phyloP scores from a whole-genome alignment of 78 protist species.

The Tieghemostelium lacteum region DNA sequence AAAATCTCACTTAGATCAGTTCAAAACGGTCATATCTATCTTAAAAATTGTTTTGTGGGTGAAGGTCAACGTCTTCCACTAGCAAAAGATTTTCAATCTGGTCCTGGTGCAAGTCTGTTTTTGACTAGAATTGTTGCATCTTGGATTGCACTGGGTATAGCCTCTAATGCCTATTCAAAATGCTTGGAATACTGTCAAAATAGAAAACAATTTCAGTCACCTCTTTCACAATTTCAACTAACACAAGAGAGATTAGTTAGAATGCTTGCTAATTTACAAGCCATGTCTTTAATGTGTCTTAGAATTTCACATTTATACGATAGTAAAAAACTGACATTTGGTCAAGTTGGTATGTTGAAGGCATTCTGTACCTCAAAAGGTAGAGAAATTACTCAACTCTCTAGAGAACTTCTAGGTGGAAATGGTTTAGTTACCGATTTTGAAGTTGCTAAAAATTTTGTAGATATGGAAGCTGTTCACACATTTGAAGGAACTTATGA shows the following conservation, averaged over 20 bases:
- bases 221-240: slow-evolving; percentile 93
- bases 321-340: slow-evolving; percentile 22
- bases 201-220: slow-evolving; percentile 93
- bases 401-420: slow-evolving; percentile 96
- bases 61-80: slow-evolving; percentile 25
- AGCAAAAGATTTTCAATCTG: slow-evolving; percentile 48
- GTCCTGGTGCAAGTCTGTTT: slow-evolving; percentile 62
- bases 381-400: slow-evolving; percentile 27
- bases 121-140: slow-evolving; percentile 69
- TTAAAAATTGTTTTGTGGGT: slow-evolving; percentile 27
- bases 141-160: slow-evolving; percentile 96
- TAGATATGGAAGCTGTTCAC: slow-evolving; percentile 96
- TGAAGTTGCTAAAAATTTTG: slow-evolving; percentile 70
- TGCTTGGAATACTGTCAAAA: slow-evolving; percentile 88
- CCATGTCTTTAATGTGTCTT: slow-evolving; percentile 44
- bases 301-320: slow-evolving; percentile 46
- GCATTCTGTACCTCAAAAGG: slow-evolving; percentile 20
- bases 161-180: slow-evolving; percentile 85
- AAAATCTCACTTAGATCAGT: slow-evolving; percentile 58
- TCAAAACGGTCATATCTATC: slow-evolving; percentile 74
- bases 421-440: slow-evolving; percentile 90
- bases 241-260: slow-evolving; percentile 82
- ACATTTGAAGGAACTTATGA: slow-evolving; percentile 95
- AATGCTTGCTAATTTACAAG: slow-evolving; percentile 45
- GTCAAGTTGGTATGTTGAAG: slow-evolving; percentile 61